These are phyloP conservation scores for Coniochaeta prunicola DNA, from an alignment of 2,329 filamentous ascomycete species.

Conservation along the genomic window DNA sequence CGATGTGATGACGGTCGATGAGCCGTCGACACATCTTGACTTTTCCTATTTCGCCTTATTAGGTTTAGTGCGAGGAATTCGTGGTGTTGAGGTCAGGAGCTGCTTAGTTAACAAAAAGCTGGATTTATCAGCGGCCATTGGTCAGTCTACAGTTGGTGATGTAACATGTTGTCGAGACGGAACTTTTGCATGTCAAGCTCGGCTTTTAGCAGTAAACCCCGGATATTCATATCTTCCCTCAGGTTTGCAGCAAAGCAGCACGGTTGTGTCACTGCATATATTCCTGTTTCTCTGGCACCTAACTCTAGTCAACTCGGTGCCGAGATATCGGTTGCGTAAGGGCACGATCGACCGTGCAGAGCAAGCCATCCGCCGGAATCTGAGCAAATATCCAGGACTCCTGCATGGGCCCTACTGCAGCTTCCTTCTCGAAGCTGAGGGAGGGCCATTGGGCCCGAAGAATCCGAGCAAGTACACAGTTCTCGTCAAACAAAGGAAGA, in stretches of 20 bases:
- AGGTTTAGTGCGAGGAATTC: background rate
- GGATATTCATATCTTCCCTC: background rate
- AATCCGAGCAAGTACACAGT: constrained; percentile 50
- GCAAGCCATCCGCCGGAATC: background rate
- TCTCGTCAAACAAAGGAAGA: constrained; percentile 48
- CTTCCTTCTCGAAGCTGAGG: background rate
- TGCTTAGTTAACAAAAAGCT: background rate
- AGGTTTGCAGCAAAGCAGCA: background rate
- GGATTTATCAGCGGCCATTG: background rate
- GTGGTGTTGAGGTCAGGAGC: background rate
- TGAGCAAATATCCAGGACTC: background rate
- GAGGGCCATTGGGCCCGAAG: constrained; percentile 42
- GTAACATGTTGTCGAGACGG: no score
- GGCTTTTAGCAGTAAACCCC: background rate
- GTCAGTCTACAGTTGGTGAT: background rate
- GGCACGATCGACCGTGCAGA: background rate
- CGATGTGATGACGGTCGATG: background rate
- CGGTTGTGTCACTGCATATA: background rate
- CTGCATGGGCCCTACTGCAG: background rate
- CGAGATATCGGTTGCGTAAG: background rate
- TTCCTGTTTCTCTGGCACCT: background rate
- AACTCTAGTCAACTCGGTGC: background rate
- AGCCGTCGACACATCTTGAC: background rate
- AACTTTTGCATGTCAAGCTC: background rate
- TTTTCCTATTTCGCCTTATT: background rate